Evolutionary conservation across 805 yeast species (phyloP).

Genomic region (Blastobotrys muscicola): DNA sequence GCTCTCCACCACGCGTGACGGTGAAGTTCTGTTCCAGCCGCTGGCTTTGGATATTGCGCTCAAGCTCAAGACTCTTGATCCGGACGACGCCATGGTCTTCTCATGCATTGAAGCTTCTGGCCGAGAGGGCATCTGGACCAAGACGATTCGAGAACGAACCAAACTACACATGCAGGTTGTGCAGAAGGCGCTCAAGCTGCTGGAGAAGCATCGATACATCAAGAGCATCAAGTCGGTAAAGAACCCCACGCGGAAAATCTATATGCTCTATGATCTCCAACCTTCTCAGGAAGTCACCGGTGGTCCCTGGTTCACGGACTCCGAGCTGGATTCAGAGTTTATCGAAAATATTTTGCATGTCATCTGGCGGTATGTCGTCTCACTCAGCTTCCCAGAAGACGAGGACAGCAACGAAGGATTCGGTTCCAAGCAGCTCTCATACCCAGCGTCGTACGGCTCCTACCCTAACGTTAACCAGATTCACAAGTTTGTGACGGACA

Average conservation of each 20-base stretch:
- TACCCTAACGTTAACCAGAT: conserved; percentile 69
- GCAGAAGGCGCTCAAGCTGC: conserved; percentile 63
- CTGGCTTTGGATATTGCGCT: conserved; percentile 64
- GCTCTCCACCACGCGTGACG: conserved; percentile 51
- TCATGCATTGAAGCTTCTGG: conserved; percentile 87
- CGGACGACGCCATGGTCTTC: conserved; percentile 86
- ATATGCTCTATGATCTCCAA: conserved; percentile 87
- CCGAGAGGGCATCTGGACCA: conserved; percentile 94
- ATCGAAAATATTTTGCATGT: conserved; percentile 75
- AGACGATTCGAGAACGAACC: conserved; percentile 78
- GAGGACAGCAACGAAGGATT: conserved; percentile 23
- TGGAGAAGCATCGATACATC: conserved; percentile 74
- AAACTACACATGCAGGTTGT: conserved; percentile 91
- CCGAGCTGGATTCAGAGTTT: conserved; percentile 89
- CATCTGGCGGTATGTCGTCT: conserved; percentile 78
- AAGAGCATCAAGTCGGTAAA: conserved; percentile 84
- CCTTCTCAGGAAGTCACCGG: conserved; percentile 96
- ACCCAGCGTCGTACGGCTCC: conserved; percentile 48
- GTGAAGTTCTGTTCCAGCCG: conserved; percentile 63
- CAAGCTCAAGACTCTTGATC: conserved; percentile 64
- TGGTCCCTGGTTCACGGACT: conserved; percentile 98
- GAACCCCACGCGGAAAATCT: conserved; percentile 88
- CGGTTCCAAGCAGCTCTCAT: conserved; percentile 36
- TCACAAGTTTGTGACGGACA: conserved; percentile 57
- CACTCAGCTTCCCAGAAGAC: conserved; percentile 53